These are phyloP conservation scores for Coemansia sp. DNA, from an alignment of 192 early-diverging fungal species.

Conservation along the genomic window DNA sequence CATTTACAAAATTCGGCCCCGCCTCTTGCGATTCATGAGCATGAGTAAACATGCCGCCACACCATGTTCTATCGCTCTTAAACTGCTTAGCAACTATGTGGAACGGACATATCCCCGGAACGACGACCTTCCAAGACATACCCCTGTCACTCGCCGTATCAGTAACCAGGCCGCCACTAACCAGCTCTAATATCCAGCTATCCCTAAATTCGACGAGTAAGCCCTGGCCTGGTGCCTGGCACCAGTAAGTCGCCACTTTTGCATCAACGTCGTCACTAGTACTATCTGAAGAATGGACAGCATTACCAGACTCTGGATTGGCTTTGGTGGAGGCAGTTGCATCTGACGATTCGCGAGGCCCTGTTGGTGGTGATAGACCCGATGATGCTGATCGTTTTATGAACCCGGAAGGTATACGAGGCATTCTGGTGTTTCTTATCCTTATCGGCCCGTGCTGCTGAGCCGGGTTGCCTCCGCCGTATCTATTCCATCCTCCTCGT, in stretches of 20 bases:
- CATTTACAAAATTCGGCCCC: background rate
- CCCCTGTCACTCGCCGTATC: background rate
- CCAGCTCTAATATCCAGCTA: conserved; percentile 14
- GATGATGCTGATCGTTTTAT: background rate
- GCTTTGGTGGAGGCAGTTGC: background rate
- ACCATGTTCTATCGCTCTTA: background rate
- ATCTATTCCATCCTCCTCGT: background rate
- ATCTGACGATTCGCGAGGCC: background rate
- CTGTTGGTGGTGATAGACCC: background rate
- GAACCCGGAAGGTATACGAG: background rate
- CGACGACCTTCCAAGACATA: conserved; percentile 5
- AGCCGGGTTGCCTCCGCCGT: background rate
- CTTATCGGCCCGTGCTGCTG: background rate
- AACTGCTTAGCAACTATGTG: conserved; percentile 15
- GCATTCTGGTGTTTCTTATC: background rate
- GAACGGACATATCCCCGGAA: conserved; percentile 43
- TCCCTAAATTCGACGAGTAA: conserved; percentile 13
- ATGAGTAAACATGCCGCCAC: conserved; percentile 29
- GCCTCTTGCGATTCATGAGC: conserved; percentile 10
- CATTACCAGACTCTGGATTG: background rate
- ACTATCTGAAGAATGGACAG: background rate
- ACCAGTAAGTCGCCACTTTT: conserved; percentile 18
- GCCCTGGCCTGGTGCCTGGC: conserved; percentile 15
- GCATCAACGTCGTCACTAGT: background rate
- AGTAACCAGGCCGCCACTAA: background rate